These are phyloP conservation scores for Apiotrichum montevideense DNA, from an alignment of 1,284 basidiomycete genomes.

Conservation along the genomic window DNA sequence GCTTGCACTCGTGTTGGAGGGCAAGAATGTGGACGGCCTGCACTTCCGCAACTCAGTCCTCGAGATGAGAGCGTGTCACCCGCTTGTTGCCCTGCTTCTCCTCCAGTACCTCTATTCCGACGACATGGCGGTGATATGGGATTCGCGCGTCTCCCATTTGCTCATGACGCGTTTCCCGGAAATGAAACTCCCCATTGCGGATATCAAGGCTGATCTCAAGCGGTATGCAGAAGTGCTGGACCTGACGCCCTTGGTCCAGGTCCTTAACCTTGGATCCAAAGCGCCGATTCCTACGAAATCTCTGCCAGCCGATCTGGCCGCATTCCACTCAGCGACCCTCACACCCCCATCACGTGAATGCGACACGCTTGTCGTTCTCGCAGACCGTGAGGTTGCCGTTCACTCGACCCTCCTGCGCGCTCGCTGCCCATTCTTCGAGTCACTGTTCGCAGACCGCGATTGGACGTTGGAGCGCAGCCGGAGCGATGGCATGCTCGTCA, in stretches of 20 bases:
- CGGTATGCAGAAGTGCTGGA: conserved; percentile 54
- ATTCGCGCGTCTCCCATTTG: conserved; percentile 59
- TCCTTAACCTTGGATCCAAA: conserved; percentile 41
- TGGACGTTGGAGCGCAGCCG: conserved; percentile 66
- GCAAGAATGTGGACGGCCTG: conserved; percentile 13
- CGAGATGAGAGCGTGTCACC: conserved; percentile 30
- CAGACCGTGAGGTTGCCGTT: conserved; percentile 61
- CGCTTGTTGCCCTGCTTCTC: conserved; percentile 65
- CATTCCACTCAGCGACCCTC: conserved; percentile 45
- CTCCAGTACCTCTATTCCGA: conserved; percentile 86
- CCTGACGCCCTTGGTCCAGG: conserved; percentile 35
- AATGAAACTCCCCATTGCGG: conserved; percentile 49
- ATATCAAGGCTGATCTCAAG: conserved; percentile 62
- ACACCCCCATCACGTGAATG: conserved; percentile 23
- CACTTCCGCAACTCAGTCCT: not conserved
- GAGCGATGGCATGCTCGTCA: conserved; percentile 51
- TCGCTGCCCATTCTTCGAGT: conserved; percentile 76
- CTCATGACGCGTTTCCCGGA: conserved; percentile 50
- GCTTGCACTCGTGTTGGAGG: conserved; percentile 21
- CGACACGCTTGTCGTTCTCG: conserved; percentile 71
- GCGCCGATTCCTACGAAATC: conserved; percentile 28
- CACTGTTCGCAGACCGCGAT: conserved; percentile 75
- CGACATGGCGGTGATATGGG: conserved; percentile 75
- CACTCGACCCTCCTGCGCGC: conserved; percentile 74
- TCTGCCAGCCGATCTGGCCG: conserved; percentile 37